Conservation (phyloP, 306 rosid genomes). For the Comarum palustre region DNA sequence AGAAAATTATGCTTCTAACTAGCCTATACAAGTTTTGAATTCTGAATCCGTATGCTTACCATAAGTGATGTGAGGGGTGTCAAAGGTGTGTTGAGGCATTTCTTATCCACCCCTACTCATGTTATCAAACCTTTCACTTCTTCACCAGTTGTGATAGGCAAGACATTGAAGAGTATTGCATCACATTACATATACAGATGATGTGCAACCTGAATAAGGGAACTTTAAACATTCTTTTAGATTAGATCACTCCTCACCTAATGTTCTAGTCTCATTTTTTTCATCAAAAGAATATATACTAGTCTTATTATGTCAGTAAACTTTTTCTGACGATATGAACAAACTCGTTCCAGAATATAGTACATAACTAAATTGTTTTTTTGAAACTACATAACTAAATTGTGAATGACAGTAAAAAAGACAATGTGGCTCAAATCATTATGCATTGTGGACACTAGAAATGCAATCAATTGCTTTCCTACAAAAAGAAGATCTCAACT, state of each 20-base stretch:
- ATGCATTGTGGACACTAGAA: not conserved
- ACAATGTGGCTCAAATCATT: not conserved
- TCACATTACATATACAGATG: not conserved
- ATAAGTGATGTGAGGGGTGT: not conserved
- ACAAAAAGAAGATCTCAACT: not conserved
- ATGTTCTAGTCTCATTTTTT: not conserved
- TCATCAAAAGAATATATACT: no score
- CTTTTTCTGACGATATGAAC: no score
- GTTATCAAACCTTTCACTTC: not conserved
- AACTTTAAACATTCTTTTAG: not conserved
- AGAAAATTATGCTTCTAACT: no score
- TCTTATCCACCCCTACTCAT: no score
- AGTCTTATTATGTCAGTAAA: not conserved
- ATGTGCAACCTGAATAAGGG: not conserved
- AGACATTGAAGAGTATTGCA: not conserved
- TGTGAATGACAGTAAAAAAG: no score
- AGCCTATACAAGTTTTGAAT: no score
- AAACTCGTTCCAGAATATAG: no score
- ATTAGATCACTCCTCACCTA: not conserved
- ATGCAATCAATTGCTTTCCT: not conserved
- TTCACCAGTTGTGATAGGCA: not conserved
- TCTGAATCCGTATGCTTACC: no score
- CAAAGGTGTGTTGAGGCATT: not conserved
- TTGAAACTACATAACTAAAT: no score
- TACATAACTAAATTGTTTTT: no score